Evolutionary conservation across 2,329 filamentous ascomycete genomes (phyloP), one percentile per base, ranked within the genome.

Genomic region (Chrysoporthe cubensis): DNA sequence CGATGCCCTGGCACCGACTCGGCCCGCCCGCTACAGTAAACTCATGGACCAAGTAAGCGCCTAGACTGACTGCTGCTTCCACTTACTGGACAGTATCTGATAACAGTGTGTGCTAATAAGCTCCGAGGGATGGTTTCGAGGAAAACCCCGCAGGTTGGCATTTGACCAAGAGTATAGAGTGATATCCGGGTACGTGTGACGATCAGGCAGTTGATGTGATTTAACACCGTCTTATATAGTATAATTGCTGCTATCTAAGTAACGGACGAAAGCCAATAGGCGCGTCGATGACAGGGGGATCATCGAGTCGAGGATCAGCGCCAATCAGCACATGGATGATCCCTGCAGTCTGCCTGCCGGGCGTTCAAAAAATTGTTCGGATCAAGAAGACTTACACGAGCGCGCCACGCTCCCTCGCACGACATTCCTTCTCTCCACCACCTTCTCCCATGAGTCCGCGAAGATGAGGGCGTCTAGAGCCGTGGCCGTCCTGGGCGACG

Each of bases 401-500:
- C 65, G 66, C 62, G 62, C 56, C 62, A 63, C 59, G 66, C 46
- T 65, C 54, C 61, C 44, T 65, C 54, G 52, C 62, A 67, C 65
- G 62, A 71, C 64, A 44, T 69, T 70, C 66, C 57, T 71, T 70
- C 66, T 58, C 60, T 69, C 42, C 69, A 64, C 61, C 62, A 69
- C 69, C 62, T 67, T 70, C 63, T 68, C 60, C 62, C 66, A 71
- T 72, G 68, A 66, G 57, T 71, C 58, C 72, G 66, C 67, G 70
- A 79, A 71, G 62, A 82, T 82, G 80, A 79, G 79, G 78, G 78
- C 75, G 59, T 75, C 78, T 71, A 74, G 79, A 75, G 75, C 77
- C 59, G 78, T 76, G 71, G 76, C 78, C 72, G 76, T 78, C 71
- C 70, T 81, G 66, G 76, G 76, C 64, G 78, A 78, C 75, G 75